Base-by-base conservation (phyloP, 768 basidiomycete species). In the Kwoniella bestiolae region DNA sequence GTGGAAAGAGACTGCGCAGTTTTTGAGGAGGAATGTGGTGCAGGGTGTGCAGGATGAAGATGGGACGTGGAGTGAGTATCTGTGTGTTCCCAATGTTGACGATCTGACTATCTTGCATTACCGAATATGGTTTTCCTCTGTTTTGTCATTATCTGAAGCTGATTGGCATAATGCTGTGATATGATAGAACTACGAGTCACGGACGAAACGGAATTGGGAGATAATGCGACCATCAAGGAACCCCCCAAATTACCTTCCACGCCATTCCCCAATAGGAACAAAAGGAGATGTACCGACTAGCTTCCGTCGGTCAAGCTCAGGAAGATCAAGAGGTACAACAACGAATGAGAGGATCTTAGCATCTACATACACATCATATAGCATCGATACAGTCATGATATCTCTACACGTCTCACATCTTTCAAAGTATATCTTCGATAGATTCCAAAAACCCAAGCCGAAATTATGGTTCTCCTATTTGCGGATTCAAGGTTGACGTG, bases 171-270 rank as follows among this genome's bases (percentile, higher is more conserved):
- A n/a, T n/a, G n/a, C 3, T 9, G 56, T 34, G 11, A n/a, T 53
- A 11, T 53, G 5, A 3, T 69, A 92, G 92, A 85, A 63, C 78
- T 96, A 31, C 86, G 86, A 44, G 83, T 95, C 49, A 92, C 89
- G 3, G 82, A 87, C 46, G 85, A 94, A 59, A 94, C 92, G 0
- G 94, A 96, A 73, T 83, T 95, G 7, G 94, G 93, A 5, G 87
- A 89, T 60, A 96, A 97, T 73, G 86, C 89, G 1, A 84, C 88
- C 2, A 86, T 95, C 72, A 92, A 90, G 81, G 84, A 81, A 51
- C 86, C 88, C 9, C 81, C 75, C 2, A 68, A 69, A 45, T 53
- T 78, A 31, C 77, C 76, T 32, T 67, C 69, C 0, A 80, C 79
- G 26, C 79, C 79, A 4, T 80, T 80, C 66, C 79, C 79, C 4